A percentile compares a stretch with the other conserved stretches of the same genome.
Evolutionary conservation across 2,329 filamentous ascomycete species (phyloP).

Genomic region (Aspergillus cejpii): DNA sequence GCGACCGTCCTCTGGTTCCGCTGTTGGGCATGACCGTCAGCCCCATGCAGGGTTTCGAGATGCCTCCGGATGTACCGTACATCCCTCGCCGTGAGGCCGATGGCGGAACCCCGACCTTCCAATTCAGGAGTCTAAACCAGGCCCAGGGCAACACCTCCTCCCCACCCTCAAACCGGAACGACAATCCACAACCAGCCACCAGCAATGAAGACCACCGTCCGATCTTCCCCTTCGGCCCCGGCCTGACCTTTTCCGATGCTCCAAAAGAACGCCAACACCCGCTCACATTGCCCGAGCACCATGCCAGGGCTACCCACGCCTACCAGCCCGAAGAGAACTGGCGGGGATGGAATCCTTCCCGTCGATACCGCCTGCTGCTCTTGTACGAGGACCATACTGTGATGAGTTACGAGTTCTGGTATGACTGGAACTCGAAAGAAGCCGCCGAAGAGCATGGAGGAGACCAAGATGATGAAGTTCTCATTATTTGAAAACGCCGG

Average conservation of each 20-base stretch:
- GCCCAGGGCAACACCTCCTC: slow-evolving; percentile 2
- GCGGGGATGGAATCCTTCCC: slow-evolving; percentile 37
- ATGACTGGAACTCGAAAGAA: slow-evolving; percentile 29
- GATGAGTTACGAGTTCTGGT: slow-evolving; percentile 54
- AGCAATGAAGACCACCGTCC: background rate
- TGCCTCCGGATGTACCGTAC: slow-evolving; percentile 30
- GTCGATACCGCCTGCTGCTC: slow-evolving; percentile 49
- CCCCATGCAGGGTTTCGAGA: slow-evolving; percentile 49
- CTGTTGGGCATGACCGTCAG: slow-evolving; percentile 52
- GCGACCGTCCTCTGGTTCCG: slow-evolving; percentile 39
- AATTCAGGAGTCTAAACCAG: slow-evolving; percentile 14
- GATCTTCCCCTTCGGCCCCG: background rate
- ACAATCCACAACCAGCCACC: background rate
- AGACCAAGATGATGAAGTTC: slow-evolving; percentile 11
- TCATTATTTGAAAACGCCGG: slow-evolving; percentile 9
- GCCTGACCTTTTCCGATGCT: background rate
- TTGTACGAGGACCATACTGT: slow-evolving; percentile 52
- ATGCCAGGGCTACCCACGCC: slow-evolving; percentile 28
- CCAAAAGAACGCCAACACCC: background rate
- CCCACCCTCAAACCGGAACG: background rate
- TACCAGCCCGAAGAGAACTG: slow-evolving; percentile 34
- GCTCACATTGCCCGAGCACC: slow-evolving; percentile 30
- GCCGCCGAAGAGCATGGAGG: slow-evolving; percentile 6
- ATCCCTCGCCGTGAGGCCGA: slow-evolving; percentile 24
- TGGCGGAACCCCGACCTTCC: slow-evolving; percentile 15